Evolutionary conservation across 305 asterid species (phyloP).

Genomic region (Fraxinus platypoda): DNA sequence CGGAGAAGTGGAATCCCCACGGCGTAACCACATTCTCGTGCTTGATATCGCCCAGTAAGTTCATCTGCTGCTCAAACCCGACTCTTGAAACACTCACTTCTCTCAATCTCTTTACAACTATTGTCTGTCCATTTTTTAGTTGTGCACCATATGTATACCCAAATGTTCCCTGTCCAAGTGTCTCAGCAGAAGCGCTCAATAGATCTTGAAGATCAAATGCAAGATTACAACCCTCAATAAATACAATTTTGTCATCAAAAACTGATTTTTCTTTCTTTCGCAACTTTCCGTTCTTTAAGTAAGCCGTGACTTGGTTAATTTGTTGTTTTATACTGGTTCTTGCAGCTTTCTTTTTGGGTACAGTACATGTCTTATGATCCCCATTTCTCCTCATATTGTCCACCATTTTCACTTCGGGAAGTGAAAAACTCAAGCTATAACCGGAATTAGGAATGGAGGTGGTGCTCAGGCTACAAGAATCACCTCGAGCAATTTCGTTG

Average conservation of each 20-base stretch:
- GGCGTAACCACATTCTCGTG: conserved; percentile 24
- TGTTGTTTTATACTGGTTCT: neutral
- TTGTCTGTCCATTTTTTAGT: neutral
- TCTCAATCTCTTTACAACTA: conserved; percentile 8
- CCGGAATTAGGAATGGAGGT: conserved; percentile 24
- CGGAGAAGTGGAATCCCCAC: conserved; percentile 17
- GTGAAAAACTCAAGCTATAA: neutral
- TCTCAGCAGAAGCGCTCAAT: neutral
- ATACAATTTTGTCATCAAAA: neutral
- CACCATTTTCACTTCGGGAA: neutral
- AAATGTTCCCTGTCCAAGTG: conserved; percentile 14
- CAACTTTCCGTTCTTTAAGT: neutral
- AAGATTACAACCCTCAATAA: conserved; percentile 6
- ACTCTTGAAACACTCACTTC: neutral
- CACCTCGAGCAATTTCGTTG: conserved; percentile 31
- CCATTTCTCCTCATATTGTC: neutral
- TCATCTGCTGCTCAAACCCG: conserved; percentile 17
- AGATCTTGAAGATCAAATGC: neutral
- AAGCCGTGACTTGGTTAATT: neutral
- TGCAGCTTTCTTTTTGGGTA: neutral
- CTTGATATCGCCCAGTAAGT: neutral
- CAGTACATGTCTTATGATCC: neutral
- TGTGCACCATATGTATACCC: neutral
- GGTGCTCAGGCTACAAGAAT: conserved; percentile 38
- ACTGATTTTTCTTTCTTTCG: neutral